Percentiles rank a stretch among this genome's conserved stretches.
phyloP scores from a whole-genome alignment of 2,329 filamentous ascomycete species.

The Elsinoe fawcettii region DNA sequence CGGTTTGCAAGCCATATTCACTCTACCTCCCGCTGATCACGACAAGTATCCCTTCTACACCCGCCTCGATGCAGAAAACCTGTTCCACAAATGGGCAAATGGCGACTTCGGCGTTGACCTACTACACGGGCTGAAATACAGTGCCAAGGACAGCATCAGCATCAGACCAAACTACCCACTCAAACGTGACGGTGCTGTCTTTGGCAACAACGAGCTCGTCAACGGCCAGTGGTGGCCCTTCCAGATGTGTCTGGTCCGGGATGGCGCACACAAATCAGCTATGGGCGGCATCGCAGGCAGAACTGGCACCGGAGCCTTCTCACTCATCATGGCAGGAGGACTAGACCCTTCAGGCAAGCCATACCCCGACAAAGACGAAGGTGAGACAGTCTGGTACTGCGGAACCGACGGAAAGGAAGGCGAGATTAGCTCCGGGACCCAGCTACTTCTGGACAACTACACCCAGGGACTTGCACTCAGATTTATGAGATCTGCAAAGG shows the following conservation, averaged over 20 bases:
- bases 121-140: conserved; percentile 36
- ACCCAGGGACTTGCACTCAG: conserved; percentile 37
- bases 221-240: conserved; percentile 50
- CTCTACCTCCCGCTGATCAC: conserved; percentile 23
- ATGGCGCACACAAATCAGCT: conserved; percentile 46
- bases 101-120: conserved; percentile 39
- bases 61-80: conserved; percentile 38
- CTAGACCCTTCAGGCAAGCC: conserved; percentile 19
- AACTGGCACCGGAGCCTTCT: conserved; percentile 45
- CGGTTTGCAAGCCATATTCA: conserved; percentile 36
- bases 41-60: conserved; percentile 40
- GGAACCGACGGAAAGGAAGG: conserved; percentile 40
- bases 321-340: conserved; percentile 46
- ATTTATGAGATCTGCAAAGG: conserved; percentile 43
- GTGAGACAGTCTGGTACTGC: conserved; percentile 44
- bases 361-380: conserved; percentile 45
- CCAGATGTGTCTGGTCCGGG: conserved; percentile 44
- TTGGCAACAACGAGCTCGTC: conserved; percentile 36
- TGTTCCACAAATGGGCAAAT: conserved; percentile 41
- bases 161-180: conserved; percentile 23
- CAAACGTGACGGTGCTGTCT: conserved; percentile 25
- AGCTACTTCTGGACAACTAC: conserved; percentile 36
- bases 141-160: conserved; percentile 16
- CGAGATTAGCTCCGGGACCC: conserved; percentile 34
- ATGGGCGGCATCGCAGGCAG: conserved; percentile 47